Evolutionary conservation across 352 stramenopile species (phyloP).

Genomic region (Globisporangium nunn): DNA sequence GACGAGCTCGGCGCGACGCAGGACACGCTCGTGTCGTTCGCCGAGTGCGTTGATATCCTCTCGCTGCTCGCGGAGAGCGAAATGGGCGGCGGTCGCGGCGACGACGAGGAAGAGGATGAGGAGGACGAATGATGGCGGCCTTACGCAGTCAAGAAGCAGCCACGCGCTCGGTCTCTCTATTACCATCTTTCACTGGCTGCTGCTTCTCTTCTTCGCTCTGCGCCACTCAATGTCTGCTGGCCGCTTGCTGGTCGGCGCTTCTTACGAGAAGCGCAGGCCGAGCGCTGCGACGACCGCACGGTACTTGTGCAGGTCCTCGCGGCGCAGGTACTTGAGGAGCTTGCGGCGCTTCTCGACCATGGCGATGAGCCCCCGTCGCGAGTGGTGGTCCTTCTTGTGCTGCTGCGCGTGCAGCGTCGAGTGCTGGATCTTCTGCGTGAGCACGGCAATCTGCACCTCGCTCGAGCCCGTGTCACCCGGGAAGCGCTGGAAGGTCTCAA

Average conservation of each 20-base stretch:
- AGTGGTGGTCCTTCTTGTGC: constrained; percentile 88
- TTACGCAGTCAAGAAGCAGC: not conserved
- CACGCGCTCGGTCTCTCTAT: not conserved
- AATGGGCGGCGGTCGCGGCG: constrained; percentile 8
- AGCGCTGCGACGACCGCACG: constrained; percentile 70
- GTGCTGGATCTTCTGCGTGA: constrained; percentile 83
- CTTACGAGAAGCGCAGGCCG: constrained; percentile 71
- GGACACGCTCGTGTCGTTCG: constrained; percentile 72
- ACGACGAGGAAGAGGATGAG: constrained; percentile 21
- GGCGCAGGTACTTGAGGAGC: constrained; percentile 79
- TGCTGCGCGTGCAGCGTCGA: constrained; percentile 64
- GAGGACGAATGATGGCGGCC: constrained; percentile 6
- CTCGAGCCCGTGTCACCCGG: constrained; percentile 80
- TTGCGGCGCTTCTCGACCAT: constrained; percentile 86
- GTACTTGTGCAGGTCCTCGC: constrained; percentile 77
- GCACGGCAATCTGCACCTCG: constrained; percentile 79
- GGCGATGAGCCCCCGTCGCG: constrained; percentile 71
- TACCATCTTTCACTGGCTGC: not conserved
- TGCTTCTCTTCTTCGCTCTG: not conserved
- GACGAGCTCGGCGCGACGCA: constrained; percentile 61
- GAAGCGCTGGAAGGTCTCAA: constrained; percentile 84
- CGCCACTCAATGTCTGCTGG: no score
- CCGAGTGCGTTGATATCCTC: constrained; percentile 84
- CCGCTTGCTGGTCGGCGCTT: not conserved
- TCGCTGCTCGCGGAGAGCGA: constrained; percentile 63